phyloP scores from a whole-genome alignment of 176 grass and related monocot species.

The Eragrostis nindensis region DNA sequence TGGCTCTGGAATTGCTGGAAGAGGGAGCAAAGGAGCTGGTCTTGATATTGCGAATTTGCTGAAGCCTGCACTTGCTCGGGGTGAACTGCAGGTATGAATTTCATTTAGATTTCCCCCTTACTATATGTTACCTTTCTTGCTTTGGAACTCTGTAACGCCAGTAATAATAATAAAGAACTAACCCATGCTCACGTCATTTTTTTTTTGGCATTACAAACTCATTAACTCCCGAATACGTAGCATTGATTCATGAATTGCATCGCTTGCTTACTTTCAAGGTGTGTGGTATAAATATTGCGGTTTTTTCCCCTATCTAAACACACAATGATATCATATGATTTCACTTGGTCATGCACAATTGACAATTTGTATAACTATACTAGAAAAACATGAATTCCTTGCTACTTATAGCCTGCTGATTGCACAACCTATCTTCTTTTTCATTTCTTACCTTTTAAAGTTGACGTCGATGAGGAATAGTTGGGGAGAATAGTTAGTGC shows the following conservation, averaged over 20 bases:
- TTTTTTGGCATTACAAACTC: too few species aligned
- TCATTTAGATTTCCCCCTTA: neutral
- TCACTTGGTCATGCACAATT: slow-evolving; percentile 17
- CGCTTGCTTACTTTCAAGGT: neutral
- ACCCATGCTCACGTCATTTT: too few species aligned
- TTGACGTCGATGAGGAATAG: neutral
- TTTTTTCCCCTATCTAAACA: neutral
- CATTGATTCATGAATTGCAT: slow-evolving; percentile 7
- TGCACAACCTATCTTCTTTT: slow-evolving; percentile 16
- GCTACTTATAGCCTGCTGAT: neutral
- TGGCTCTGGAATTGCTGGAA: slow-evolving; percentile 86
- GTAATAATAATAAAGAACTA: too few species aligned
- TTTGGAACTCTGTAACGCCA: neutral
- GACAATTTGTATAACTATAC: neutral
- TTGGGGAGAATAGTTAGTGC: slow-evolving; percentile 7
- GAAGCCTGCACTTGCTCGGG: slow-evolving; percentile 92
- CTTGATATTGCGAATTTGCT: slow-evolving; percentile 98
- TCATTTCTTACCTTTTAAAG: neutral
- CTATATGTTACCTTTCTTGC: neutral
- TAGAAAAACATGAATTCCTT: neutral
- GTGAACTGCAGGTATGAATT: slow-evolving; percentile 83
- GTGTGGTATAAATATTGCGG: neutral
- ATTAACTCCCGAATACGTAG: neutral
- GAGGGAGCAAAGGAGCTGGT: slow-evolving; percentile 93
- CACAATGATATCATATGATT: neutral